A percentile compares a stretch with the other conserved stretches of the same genome.
Evolutionary conservation across 768 basidiomycete genomes (phyloP).

Genomic region (Auricularia sp.): DNA sequence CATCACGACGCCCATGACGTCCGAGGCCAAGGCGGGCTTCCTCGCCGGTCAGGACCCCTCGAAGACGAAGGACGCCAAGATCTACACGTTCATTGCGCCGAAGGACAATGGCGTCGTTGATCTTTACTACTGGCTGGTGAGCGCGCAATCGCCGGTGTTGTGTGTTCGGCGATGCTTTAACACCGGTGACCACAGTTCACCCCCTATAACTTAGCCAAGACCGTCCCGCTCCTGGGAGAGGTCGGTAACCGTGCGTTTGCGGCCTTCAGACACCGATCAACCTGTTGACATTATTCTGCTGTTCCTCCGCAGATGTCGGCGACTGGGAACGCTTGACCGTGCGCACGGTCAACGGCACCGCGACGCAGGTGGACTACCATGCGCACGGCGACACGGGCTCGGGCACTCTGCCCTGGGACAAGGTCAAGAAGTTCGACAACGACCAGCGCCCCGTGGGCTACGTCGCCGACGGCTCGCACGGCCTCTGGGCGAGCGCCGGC

Average conservation of each 20-base stretch:
- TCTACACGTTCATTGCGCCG: constrained; percentile 6
- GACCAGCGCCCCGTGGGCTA: constrained; percentile 5
- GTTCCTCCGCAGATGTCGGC: neutral
- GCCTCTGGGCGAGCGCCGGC: constrained; percentile 3
- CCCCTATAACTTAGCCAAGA: constrained; percentile 5
- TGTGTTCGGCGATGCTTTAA: too few species aligned
- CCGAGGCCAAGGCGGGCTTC: constrained; percentile 3
- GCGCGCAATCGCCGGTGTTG: too few species aligned
- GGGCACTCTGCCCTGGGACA: constrained; percentile 4
- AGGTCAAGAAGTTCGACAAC: constrained; percentile 3
- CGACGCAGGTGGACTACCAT: constrained; percentile 5
- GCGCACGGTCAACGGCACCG: constrained; percentile 7
- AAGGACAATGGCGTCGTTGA: constrained; percentile 7
- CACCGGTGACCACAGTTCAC: neutral
- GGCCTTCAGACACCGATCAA: neutral
- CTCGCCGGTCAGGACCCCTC: constrained; percentile 5
- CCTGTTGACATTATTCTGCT: neutral
- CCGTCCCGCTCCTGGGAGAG: constrained; percentile 1
- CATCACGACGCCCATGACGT: neutral
- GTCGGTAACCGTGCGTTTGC: constrained; percentile 2
- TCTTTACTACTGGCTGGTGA: constrained; percentile 5
- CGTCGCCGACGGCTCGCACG: constrained; percentile 5
- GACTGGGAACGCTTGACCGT: constrained; percentile 7
- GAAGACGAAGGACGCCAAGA: neutral
- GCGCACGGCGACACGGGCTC: constrained; percentile 5